Evolutionary conservation across 768 basidiomycete genomes (phyloP).

Genomic region (Pleurotus cornucopiae): DNA sequence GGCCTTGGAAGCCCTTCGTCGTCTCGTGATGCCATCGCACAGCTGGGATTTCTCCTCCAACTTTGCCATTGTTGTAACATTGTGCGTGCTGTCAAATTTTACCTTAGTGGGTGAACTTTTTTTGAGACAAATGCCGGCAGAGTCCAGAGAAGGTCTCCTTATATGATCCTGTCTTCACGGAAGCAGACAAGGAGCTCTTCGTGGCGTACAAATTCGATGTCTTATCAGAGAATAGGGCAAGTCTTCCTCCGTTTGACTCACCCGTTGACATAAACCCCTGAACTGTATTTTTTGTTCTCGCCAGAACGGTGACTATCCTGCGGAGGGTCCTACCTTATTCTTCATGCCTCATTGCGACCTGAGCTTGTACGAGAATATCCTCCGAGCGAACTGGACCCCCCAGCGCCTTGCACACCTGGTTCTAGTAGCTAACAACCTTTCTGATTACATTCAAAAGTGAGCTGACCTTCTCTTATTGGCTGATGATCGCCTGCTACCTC

Average conservation of each 20-base stretch:
- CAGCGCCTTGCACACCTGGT: constrained; percentile 43
- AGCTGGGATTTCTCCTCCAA: constrained; percentile 62
- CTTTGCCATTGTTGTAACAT: constrained; percentile 50
- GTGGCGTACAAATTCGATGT: constrained; percentile 34
- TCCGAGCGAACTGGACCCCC: constrained; percentile 57
- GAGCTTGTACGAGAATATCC: constrained; percentile 61
- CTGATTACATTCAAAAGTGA: constrained; percentile 67
- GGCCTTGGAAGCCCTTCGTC: constrained; percentile 70
- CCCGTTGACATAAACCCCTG: constrained; percentile 5
- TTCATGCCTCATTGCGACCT: constrained; percentile 82
- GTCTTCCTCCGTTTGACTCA: constrained; percentile 24
- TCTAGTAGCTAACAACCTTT: constrained; percentile 62
- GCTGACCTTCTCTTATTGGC: constrained; percentile 13
- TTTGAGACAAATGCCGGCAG: constrained; percentile 9
- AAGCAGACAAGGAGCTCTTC: constrained; percentile 52
- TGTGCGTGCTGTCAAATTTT: constrained; percentile 39
- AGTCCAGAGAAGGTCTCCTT: constrained; percentile 36
- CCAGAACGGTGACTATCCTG: constrained; percentile 29
- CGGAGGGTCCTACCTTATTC: constrained; percentile 50
- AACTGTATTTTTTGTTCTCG: constrained; percentile 7
- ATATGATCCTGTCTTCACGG: constrained; percentile 75
- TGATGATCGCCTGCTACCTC: not conserved
- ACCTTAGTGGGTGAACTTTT: not conserved
- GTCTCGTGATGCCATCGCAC: constrained; percentile 59
- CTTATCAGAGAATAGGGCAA: constrained; percentile 44